These are phyloP conservation scores for Puccinia sorghi DNA, from an alignment of 1,284 basidiomycete genomes.

Conservation along the genomic window DNA sequence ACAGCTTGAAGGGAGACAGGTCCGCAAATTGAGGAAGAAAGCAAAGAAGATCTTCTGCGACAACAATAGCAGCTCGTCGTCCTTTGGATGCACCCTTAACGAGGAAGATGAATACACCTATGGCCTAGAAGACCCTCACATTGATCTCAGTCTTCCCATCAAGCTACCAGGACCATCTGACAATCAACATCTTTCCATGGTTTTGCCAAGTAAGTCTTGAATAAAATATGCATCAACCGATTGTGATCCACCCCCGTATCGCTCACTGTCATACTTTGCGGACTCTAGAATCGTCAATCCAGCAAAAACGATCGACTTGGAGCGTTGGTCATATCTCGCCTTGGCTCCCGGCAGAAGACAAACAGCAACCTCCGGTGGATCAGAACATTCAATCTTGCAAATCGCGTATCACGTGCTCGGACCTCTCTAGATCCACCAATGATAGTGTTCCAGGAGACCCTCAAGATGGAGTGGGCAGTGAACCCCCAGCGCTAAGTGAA, in stretches of 20 bases:
- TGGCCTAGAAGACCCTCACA: conserved; percentile 5
- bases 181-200: conserved; percentile 3
- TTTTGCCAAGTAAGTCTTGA: conserved; percentile 3
- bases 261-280: neutral
- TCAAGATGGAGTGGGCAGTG: neutral
- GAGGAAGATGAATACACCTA: conserved; percentile 22
- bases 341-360: neutral
- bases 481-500: neutral
- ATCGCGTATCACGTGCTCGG: neutral
- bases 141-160: conserved; percentile 2
- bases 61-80: conserved; percentile 12
- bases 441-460: neutral
- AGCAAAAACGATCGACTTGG: conserved; percentile 14
- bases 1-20: neutral
- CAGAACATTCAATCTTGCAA: neutral
- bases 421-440: neutral
- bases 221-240: neutral
- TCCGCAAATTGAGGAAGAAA: conserved; percentile 25
- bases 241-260: neutral
- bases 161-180: conserved; percentile 2
- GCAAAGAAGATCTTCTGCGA: conserved; percentile 4
- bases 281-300: conserved; percentile 14
- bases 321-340: conserved; percentile 9
- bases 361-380: neutral
- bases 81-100: conserved; percentile 15